phyloP scores from a whole-genome alignment of 2,329 filamentous ascomycete species.

The Exophiala alcalophila region DNA sequence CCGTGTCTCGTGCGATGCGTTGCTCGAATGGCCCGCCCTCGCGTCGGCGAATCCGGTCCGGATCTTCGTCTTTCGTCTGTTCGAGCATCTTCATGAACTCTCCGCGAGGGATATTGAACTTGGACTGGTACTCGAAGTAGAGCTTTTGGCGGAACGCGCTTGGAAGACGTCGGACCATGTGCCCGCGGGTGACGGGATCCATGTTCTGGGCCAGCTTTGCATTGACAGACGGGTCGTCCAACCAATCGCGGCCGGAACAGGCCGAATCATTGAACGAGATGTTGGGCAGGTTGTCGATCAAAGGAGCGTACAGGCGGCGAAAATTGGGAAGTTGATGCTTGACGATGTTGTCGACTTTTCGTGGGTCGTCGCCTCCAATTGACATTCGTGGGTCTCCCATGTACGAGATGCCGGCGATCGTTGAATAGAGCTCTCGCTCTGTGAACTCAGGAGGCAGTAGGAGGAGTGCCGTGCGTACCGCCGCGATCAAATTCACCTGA shows the following conservation, averaged over 20 bases:
- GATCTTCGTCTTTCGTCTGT: slow-evolving; percentile 65
- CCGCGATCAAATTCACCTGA: slow-evolving; percentile 91
- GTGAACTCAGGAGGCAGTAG: slow-evolving; percentile 81
- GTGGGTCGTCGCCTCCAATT: slow-evolving; percentile 82
- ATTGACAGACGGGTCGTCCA: slow-evolving; percentile 61
- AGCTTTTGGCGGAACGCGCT: slow-evolving; percentile 81
- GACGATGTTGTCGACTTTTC: slow-evolving; percentile 93
- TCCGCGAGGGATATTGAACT: slow-evolving; percentile 76
- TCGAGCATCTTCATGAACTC: slow-evolving; percentile 86
- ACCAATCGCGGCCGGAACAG: slow-evolving; percentile 59
- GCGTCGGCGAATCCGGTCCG: slow-evolving; percentile 64
- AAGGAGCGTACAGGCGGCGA: slow-evolving; percentile 81
- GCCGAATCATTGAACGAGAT: slow-evolving; percentile 69
- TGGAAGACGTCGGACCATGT: slow-evolving; percentile 92
- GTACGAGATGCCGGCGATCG: slow-evolving; percentile 90
- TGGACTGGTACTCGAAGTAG: slow-evolving; percentile 92
- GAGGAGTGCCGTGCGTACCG: slow-evolving; percentile 82
- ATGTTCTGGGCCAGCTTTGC: slow-evolving; percentile 80
- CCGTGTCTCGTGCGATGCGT: slow-evolving; percentile 70
- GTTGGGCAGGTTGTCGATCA: slow-evolving; percentile 88
- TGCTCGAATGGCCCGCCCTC: slow-evolving; percentile 83
- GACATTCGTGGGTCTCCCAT: slow-evolving; percentile 95
- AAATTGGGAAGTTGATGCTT: slow-evolving; percentile 88
- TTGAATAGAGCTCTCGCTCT: slow-evolving; percentile 82
- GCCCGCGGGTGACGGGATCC: slow-evolving; percentile 83